Evolutionary conservation across 495 filamentous ascomycete species (phyloP), one percentile per base, ranked within the genome.

Genomic region (Aspergillus conjunctus): DNA sequence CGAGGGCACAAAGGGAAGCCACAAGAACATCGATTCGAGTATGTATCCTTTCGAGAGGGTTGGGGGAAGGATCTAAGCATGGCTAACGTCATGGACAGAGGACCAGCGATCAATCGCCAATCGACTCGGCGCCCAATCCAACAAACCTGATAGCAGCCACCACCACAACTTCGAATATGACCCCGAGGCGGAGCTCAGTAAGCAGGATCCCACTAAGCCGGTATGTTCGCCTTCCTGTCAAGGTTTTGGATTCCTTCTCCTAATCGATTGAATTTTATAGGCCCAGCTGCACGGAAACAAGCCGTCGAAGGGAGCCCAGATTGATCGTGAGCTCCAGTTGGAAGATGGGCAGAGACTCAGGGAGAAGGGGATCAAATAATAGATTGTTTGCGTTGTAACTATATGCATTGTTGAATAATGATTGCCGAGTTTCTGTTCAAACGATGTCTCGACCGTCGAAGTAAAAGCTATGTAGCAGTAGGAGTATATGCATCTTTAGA

Each of bases 51-150:
- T 56, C n/a, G n/a, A n/a, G n/a, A n/a, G n/a, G n/a, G 51, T 18
- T 45, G 2, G 2, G 26, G 5, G 26, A 5, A 26, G 26, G 26
- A 5, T 26, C 20, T 30, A 34, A 53, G 7, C 17, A 18, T 43
- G 33, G 30, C 60, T 62, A 60, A 66, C 59, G 12, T 12, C 11
- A 52, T 37, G n/a, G 18, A 7, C 56, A 92, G 88, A 95, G 83
- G 91, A 93, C 68, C 74, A 91, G 66, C 82, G 91, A 64, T 83
- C 88, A 31, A 92, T 95, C 64, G 87, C 87, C 62, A 91, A 92
- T 79, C 87, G 85, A 67, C 80, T 91, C 30, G 88, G 79, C 8
- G 81, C 85, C 10, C 87, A 89, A 65, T 58, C 45, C 71, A 77
- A 62, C 69, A 83, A 77, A 66, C 26, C 49, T 21, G 64, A 76